Percentiles rank a stretch among this genome's conserved stretches.
Conservation (phyloP, 2,329 filamentous ascomycete genomes). For the Ramularia endophylla region DNA sequence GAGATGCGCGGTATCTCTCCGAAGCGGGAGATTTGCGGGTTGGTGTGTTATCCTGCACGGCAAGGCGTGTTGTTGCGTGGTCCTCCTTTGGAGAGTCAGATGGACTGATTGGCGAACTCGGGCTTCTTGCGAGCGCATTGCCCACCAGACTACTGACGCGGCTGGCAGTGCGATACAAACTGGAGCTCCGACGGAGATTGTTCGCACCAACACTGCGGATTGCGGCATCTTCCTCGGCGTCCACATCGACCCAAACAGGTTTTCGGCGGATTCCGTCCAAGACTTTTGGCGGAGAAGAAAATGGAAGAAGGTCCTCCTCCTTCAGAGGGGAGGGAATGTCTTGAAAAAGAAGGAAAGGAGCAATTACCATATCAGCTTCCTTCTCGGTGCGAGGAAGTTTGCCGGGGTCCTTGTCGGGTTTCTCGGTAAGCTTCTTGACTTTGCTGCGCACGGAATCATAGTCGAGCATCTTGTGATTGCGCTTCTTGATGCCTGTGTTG, state of each 20-base stretch:
- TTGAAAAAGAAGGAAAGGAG: conserved; percentile 13
- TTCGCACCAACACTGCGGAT: conserved; percentile 13
- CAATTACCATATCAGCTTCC: conserved; percentile 71
- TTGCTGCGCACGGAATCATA: conserved; percentile 94
- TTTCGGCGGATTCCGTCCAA: conserved; percentile 19
- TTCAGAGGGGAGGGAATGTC: conserved; percentile 9
- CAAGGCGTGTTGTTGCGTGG: no score
- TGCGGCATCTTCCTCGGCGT: conserved; percentile 11
- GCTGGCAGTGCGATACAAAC: conserved; percentile 9
- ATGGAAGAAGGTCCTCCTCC: conserved; percentile 14
- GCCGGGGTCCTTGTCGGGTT: conserved; percentile 96
- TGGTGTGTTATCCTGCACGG: no score
- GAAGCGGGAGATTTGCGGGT: no score
- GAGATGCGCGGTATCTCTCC: no score
- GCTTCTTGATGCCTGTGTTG: conserved; percentile 79
- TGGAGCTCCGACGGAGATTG: conserved; percentile 11
- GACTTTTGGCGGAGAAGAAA: conserved; percentile 24
- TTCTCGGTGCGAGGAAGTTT: conserved; percentile 95
- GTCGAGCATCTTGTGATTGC: conserved; percentile 95
- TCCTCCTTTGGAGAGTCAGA: no score
- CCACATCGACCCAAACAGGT: conserved; percentile 1
- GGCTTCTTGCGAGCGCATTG: conserved; percentile 7
- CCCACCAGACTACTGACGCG: conserved; percentile 8
- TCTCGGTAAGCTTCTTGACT: conserved; percentile 95
- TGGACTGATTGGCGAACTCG: no score